These are phyloP conservation scores for Setomelanomma holmii DNA, from an alignment of 2,329 filamentous ascomycete species.

Conservation along the genomic window DNA sequence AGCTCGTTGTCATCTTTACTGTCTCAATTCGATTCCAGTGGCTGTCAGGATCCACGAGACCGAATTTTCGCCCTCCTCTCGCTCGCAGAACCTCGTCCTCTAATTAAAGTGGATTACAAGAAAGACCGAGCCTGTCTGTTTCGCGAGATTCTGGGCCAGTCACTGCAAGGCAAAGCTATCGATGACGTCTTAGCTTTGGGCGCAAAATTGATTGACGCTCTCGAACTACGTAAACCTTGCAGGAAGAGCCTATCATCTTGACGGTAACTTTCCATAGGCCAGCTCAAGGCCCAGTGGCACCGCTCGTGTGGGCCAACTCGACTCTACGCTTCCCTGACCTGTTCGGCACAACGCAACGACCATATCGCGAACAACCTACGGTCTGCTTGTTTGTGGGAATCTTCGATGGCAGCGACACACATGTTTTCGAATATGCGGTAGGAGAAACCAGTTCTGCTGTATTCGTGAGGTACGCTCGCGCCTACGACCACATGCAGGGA, in stretches of 20 bases:
- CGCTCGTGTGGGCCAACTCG: background rate
- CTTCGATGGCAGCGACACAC: background rate
- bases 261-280: background rate
- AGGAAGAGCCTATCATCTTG: background rate
- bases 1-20: background rate
- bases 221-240: background rate
- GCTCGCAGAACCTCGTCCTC: background rate
- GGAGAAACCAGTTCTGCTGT: background rate
- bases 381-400: background rate
- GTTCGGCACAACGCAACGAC: background rate
- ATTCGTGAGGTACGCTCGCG: background rate
- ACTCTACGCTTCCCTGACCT: too few species aligned
- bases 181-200: background rate
- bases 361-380: background rate
- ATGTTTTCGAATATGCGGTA: background rate
- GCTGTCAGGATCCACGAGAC: background rate
- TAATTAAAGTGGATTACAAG: background rate
- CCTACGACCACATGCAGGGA: background rate
- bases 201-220: background rate
- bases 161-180: background rate
- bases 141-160: background rate
- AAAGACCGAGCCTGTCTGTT: background rate
- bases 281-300: background rate
- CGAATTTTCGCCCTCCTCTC: background rate
- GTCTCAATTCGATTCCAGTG: background rate